Evolutionary conservation across 1,139 yeast genomes (phyloP).

Genomic region (Dujonia santamariae): DNA sequence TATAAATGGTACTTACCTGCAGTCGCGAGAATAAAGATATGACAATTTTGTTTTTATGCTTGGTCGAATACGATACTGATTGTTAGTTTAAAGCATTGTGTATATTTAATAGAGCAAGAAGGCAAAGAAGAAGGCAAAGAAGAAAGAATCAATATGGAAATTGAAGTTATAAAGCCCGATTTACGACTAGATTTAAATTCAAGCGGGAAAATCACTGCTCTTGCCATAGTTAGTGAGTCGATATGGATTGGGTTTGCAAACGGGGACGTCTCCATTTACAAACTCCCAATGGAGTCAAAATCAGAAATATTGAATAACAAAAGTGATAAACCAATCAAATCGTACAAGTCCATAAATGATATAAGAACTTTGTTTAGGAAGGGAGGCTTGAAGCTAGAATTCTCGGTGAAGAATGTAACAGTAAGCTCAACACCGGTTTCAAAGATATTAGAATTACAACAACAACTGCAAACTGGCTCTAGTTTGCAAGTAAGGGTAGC

Average conservation of each 20-base stretch:
- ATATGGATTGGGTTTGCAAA: constrained; percentile 34
- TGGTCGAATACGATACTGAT: too few relatives aligned
- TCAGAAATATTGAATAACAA: not conserved
- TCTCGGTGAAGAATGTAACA: constrained; percentile 23
- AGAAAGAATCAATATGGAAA: too few relatives aligned
- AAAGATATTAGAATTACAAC: not conserved
- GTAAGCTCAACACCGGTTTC: constrained; percentile 3
- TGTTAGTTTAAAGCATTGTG: too few relatives aligned
- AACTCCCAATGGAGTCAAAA: constrained; percentile 9
- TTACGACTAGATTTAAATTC: constrained; percentile 25
- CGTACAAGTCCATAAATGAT: constrained; percentile 21
- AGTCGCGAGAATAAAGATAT: too few relatives aligned
- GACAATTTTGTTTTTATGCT: too few relatives aligned
- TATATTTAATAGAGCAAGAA: too few relatives aligned
- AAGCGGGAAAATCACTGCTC: constrained; percentile 22
- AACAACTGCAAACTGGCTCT: not conserved
- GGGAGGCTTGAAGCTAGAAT: constrained; percentile 13
- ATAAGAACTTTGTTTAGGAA: constrained; percentile 17
- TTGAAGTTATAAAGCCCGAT: constrained; percentile 32
- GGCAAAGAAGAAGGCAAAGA: too few relatives aligned
- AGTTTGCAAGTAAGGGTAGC: constrained; percentile 13
- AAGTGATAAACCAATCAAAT: constrained; percentile 14
- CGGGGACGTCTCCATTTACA: constrained; percentile 32
- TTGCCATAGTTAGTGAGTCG: constrained; percentile 14
- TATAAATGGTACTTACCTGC: too few relatives aligned